Evolutionary conservation across 768 basidiomycete species (phyloP), one percentile per base, ranked within the genome.

Genomic region (Pholiota microspora): DNA sequence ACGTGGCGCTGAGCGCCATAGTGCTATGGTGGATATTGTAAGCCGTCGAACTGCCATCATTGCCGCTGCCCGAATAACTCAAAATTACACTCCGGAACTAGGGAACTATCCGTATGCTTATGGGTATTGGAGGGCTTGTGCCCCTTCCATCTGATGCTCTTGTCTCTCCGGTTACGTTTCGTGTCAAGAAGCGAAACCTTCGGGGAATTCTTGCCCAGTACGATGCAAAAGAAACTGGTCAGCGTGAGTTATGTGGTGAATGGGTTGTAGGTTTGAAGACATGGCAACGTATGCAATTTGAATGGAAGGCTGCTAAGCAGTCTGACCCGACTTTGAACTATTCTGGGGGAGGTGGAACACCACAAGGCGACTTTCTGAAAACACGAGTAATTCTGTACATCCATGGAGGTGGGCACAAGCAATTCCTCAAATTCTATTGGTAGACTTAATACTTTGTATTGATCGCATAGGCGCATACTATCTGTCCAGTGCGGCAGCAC

Each of bases 251-350:
- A 27, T 85, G 85, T 1, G 96, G 94, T 0, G 96, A 99, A 75
- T 99, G 96, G 96, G 86, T 98, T 21, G 89, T 98, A n/a, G 92
- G 92, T 31, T 89, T 89, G 68, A 84, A 83, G 59, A 83, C 95
- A 0, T 99, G 96, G 96, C 85, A 85, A 59, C 75, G 84, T 25
- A 76, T 97, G 60, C 94, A 97, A 64, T 73, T 79, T 13, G 92
- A 95, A 63, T 90, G 91, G 83, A 85, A 80, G 64, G 75, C 79
- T 15, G 67, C 75, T n/a, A 65, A 61, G 35, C 58, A 54, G 38
- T 58, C 63, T 49, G 64, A 60, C 49, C 54, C 59, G 21, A 51
- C 40, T 10, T 42, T 21, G 6, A 58, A 16, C 49, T 57, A 18
- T 38, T 54, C 45, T 38, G 45, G 40, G 4, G 40, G 16, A 21